These are phyloP conservation scores for Nakaseomyces nivariensis DNA, from an alignment of 1,139 yeast species.

Conservation along the genomic window DNA sequence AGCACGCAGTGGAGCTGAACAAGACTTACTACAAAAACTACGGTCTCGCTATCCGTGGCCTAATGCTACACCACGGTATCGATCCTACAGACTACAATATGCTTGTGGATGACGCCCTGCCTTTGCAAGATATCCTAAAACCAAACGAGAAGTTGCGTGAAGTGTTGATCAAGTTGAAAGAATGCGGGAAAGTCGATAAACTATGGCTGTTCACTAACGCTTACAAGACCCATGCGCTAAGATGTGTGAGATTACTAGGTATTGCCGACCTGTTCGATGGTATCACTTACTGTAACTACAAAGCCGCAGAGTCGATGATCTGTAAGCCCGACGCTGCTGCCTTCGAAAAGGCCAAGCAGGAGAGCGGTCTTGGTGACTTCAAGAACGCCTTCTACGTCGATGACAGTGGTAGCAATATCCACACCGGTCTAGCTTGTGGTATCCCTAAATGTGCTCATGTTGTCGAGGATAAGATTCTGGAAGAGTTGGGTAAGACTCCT, in stretches of 20 bases:
- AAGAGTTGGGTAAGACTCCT: conserved; percentile 30
- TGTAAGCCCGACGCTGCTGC: conserved; percentile 78
- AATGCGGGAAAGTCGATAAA: conserved; percentile 40
- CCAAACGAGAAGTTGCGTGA: conserved; percentile 50
- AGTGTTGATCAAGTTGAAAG: conserved; percentile 39
- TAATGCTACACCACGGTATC: conserved; percentile 69
- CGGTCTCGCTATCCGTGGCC: conserved; percentile 88
- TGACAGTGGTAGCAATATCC: conserved; percentile 61
- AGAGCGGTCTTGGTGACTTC: conserved; percentile 49
- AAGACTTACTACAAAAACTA: conserved; percentile 69
- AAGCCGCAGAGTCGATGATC: conserved; percentile 44
- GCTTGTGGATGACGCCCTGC: conserved; percentile 89
- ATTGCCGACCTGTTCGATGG: conserved; percentile 90
- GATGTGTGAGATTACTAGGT: conserved; percentile 71
- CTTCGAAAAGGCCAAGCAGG: conserved; percentile 46
- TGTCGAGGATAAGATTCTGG: conserved; percentile 34
- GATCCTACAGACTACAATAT: conserved; percentile 83
- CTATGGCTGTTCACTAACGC: conserved; percentile 93
- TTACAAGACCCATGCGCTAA: conserved; percentile 74
- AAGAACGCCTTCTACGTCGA: conserved; percentile 64
- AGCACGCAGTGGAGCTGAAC: conserved; percentile 66
- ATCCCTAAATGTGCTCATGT: conserved; percentile 36
- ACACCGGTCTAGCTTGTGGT: conserved; percentile 35
- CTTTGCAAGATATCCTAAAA: conserved; percentile 59
- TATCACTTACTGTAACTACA: conserved; percentile 81